Conservation (phyloP, 202 grass and related monocot species). For the Hordeum pubiflorum region DNA sequence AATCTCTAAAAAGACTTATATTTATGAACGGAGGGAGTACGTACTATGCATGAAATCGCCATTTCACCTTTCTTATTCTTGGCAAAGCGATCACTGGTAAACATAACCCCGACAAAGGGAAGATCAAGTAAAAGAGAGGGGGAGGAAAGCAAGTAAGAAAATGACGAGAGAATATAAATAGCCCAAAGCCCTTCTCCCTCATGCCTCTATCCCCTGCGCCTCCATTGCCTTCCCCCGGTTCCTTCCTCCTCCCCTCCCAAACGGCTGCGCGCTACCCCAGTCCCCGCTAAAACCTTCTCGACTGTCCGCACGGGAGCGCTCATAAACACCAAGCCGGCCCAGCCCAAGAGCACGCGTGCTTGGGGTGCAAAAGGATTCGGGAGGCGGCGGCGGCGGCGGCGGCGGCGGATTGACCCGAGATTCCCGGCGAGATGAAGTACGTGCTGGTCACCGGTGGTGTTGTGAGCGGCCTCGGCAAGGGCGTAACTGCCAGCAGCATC, state of each 20-base stretch:
- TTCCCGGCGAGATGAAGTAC: conserved; percentile 67
- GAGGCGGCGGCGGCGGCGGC: background rate
- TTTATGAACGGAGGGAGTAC: too few relatives aligned
- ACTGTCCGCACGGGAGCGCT: background rate
- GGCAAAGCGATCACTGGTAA: too few relatives aligned
- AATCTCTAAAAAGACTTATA: too few relatives aligned
- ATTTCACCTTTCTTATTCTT: too few relatives aligned
- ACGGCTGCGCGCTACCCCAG: background rate
- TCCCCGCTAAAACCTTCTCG: conserved; percentile 19
- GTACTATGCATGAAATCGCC: too few relatives aligned
- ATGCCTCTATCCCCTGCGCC: conserved; percentile 15
- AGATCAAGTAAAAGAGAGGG: background rate
- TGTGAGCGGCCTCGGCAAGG: conserved; percentile 78
- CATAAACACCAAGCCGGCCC: background rate
- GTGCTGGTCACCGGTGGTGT: conserved; percentile 83
- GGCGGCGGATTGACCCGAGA: conserved; percentile 17
- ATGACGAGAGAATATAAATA: conserved; percentile 28
- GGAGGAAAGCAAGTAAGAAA: background rate
- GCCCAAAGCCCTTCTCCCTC: conserved; percentile 19
- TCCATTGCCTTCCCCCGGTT: conserved; percentile 5
- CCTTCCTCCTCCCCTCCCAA: background rate
- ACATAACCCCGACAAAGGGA: background rate
- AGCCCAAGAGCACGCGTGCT: background rate
- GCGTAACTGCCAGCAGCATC: conserved; percentile 85
- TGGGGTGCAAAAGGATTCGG: background rate